These are phyloP conservation scores for Agaricus bisporus DNA, from an alignment of 768 basidiomycete species.

Conservation along the genomic window DNA sequence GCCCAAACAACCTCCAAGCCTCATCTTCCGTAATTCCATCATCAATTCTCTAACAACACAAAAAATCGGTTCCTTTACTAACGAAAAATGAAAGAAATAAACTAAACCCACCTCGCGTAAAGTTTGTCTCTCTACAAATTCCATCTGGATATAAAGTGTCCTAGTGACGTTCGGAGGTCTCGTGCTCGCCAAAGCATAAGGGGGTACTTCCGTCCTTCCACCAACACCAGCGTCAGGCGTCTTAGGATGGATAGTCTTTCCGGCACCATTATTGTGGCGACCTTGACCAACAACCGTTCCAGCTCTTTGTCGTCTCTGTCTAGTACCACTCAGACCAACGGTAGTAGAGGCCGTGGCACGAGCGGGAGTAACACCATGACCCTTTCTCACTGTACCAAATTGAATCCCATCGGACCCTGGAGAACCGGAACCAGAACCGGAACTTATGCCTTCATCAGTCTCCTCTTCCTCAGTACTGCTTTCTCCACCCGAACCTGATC, in stretches of 20 bases:
- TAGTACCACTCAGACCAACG: not conserved
- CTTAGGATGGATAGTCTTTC: slow-evolving; percentile 2
- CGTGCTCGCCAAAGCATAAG: slow-evolving; percentile 11
- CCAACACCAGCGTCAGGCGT: not conserved
- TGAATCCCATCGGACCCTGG: not conserved
- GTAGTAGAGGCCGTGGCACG: not conserved
- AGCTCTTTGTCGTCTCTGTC: not conserved
- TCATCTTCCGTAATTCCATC: slow-evolving; percentile 81
- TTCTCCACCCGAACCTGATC: slow-evolving; percentile 32
- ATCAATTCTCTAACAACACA: slow-evolving; percentile 51
- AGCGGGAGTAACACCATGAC: slow-evolving; percentile 19
- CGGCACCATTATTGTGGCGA: not conserved
- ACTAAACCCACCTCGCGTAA: slow-evolving; percentile 59
- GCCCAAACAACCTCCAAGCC: slow-evolving; percentile 85
- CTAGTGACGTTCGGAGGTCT: slow-evolving; percentile 31
- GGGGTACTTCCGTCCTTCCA: slow-evolving; percentile 20
- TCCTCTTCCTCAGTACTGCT: slow-evolving; percentile 13
- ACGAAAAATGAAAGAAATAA: not conserved
- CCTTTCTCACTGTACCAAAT: slow-evolving; percentile 33
- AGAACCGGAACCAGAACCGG: not conserved
- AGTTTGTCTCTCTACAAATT: slow-evolving; percentile 89
- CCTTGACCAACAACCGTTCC: slow-evolving; percentile 1
- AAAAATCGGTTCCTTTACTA: not conserved
- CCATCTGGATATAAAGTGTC: slow-evolving; percentile 95
- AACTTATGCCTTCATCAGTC: not conserved